Percentiles rank a stretch among this genome's conserved stretches.
Conservation (phyloP, 2,329 filamentous ascomycete genomes). For the Pseudocercospora macadamiae region DNA sequence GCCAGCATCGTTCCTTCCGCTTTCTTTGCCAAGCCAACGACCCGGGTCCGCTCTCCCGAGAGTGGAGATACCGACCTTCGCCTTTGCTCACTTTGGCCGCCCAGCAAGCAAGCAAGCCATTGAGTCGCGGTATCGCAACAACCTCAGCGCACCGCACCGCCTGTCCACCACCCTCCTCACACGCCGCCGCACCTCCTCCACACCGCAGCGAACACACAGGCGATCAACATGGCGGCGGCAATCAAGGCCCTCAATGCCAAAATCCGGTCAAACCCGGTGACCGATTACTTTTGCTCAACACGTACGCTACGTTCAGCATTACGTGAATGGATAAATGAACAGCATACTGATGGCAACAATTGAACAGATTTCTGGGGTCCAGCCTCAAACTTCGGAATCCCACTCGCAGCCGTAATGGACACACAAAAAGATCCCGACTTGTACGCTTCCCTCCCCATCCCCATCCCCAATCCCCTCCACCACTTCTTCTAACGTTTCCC, state of each 20-base stretch:
- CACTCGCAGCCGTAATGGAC: conserved; percentile 57
- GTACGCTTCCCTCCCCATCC: conserved; percentile 37
- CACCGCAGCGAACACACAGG: background rate
- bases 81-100: background rate
- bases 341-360: conserved; percentile 8
- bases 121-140: background rate
- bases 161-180: background rate
- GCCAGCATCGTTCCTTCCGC: background rate
- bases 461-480: background rate
- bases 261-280: conserved; percentile 53
- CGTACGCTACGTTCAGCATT: conserved; percentile 49
- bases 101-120: background rate
- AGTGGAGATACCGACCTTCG: background rate
- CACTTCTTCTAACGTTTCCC: background rate
- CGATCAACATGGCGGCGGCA: conserved; percentile 53
- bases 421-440: conserved; percentile 58
- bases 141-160: background rate
- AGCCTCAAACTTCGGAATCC: conserved; percentile 55
- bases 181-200: background rate
- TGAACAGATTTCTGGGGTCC: conserved; percentile 54
- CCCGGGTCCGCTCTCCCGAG: background rate
- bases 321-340: conserved; percentile 51
- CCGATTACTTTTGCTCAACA: conserved; percentile 58
- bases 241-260: conserved; percentile 58
- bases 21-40: background rate